Percentiles rank a stretch among this genome's conserved stretches.
Conservation (phyloP, 2,329 filamentous ascomycete genomes). For the Trichoderma afroharzianum region DNA sequence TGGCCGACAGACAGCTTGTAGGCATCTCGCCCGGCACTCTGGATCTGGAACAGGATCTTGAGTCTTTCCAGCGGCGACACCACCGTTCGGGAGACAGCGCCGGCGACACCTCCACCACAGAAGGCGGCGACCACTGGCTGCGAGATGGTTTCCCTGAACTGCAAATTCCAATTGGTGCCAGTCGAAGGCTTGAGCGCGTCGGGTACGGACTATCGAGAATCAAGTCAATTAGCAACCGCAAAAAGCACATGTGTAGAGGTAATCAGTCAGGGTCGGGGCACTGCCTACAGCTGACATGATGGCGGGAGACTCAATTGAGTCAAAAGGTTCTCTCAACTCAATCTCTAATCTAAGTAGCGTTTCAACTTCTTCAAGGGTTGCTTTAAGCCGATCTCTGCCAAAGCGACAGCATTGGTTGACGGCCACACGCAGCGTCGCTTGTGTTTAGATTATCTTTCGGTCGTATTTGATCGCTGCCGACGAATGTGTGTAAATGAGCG, state of each 20-base stretch:
- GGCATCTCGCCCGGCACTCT: constrained; percentile 83
- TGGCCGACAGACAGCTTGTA: constrained; percentile 91
- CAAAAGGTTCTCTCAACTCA: constrained; percentile 20
- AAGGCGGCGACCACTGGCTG: constrained; percentile 90
- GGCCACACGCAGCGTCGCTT: constrained; percentile 20
- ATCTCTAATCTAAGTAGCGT: constrained; percentile 8
- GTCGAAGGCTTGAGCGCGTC: constrained; percentile 27
- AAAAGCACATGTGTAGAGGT: background rate
- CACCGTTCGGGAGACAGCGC: constrained; percentile 94
- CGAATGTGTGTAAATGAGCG: background rate
- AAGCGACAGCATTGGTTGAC: constrained; percentile 16
- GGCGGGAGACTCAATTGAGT: constrained; percentile 9
- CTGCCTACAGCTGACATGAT: constrained; percentile 33
- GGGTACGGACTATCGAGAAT: constrained; percentile 26
- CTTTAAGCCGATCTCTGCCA: constrained; percentile 19
- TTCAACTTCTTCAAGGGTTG: constrained; percentile 20
- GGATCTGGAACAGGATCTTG: constrained; percentile 97
- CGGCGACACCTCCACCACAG: constrained; percentile 87
- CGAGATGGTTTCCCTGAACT: constrained; percentile 55
- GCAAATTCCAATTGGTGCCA: constrained; percentile 27
- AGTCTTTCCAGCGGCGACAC: constrained; percentile 93
- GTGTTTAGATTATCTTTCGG: background rate
- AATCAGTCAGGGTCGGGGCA: background rate
- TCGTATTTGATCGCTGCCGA: background rate
- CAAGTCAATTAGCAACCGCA: constrained; percentile 3